phyloP scores from a whole-genome alignment of 768 basidiomycete genomes.

The Pluteus cervinus region DNA sequence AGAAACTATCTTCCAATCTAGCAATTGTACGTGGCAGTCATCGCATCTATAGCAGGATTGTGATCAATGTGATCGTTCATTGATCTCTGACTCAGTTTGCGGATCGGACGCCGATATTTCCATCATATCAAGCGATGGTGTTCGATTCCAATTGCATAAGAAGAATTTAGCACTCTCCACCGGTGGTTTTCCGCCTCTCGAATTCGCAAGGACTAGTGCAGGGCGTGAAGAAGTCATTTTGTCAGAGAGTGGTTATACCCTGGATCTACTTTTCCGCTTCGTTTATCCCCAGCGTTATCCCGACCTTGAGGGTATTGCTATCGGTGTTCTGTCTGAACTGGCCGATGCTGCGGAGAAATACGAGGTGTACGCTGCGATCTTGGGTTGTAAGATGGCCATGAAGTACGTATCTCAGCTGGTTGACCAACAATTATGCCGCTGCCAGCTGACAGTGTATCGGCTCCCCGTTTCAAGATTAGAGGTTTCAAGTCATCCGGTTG shows the following conservation, averaged over 20 bases:
- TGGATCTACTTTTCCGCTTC: slow-evolving; percentile 13
- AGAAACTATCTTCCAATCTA: too few species aligned
- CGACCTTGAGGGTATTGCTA: slow-evolving; percentile 9
- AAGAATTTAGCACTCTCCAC: slow-evolving; percentile 11
- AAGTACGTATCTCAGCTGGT: slow-evolving; percentile 5
- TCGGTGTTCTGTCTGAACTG: slow-evolving; percentile 11
- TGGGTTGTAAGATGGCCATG: slow-evolving; percentile 14
- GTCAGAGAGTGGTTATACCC: slow-evolving; percentile 5
- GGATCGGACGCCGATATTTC: slow-evolving; percentile 9
- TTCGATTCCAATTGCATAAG: slow-evolving; percentile 10
- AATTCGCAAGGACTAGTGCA: slow-evolving; percentile 1
- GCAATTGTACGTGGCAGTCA: too few species aligned
- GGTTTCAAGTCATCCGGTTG: slow-evolving; percentile 2
- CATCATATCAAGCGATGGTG: slow-evolving; percentile 9
- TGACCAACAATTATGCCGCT: background rate
- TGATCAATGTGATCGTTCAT: too few species aligned
- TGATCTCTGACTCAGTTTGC: slow-evolving; percentile 5
- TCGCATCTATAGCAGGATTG: too few species aligned
- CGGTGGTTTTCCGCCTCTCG: slow-evolving; percentile 9
- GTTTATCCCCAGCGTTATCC: slow-evolving; percentile 17
- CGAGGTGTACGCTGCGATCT: slow-evolving; percentile 14
- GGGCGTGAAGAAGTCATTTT: slow-evolving; percentile 10
- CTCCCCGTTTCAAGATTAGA: background rate
- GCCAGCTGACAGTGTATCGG: too few species aligned
- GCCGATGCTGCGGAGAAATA: slow-evolving; percentile 18